Percentiles rank a stretch among this genome's conserved stretches.
phyloP scores from a whole-genome alignment of 2,329 filamentous ascomycete genomes.

The Acarospora socialis region DNA sequence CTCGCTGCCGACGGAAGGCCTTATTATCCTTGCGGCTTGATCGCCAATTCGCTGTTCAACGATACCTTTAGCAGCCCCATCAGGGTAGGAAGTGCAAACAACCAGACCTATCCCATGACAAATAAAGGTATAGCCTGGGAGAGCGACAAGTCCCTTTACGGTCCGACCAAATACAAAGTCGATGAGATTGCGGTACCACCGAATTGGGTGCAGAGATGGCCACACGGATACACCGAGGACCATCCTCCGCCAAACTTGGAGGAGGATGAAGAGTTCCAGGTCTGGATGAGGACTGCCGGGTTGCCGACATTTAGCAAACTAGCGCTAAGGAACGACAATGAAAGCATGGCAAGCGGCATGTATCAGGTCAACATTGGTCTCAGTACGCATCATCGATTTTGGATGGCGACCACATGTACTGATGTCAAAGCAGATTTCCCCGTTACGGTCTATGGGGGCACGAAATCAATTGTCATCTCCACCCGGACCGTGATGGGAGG shows the following conservation, averaged over 20 bases:
- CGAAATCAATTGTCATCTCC: slow-evolving; percentile 78
- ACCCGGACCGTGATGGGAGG: slow-evolving; percentile 89
- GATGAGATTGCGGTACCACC: slow-evolving; percentile 63
- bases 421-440: slow-evolving; percentile 61
- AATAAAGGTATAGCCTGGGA: slow-evolving; percentile 71
- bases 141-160: slow-evolving; percentile 70
- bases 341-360: slow-evolving; percentile 50
- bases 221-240: slow-evolving; percentile 50
- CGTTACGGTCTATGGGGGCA: slow-evolving; percentile 64
- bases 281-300: slow-evolving; percentile 97
- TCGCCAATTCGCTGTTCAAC: slow-evolving; percentile 95
- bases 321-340: slow-evolving; percentile 63
- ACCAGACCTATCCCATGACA: slow-evolving; percentile 58
- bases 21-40: slow-evolving; percentile 89
- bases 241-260: slow-evolving; percentile 58
- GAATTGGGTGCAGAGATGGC: slow-evolving; percentile 65
- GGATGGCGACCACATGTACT: slow-evolving; percentile 18
- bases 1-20: slow-evolving; percentile 42
- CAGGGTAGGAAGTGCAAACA: slow-evolving; percentile 32
- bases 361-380: slow-evolving; percentile 68
- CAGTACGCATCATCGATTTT: slow-evolving; percentile 48
- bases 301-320: slow-evolving; percentile 92
- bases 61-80: slow-evolving; percentile 64
- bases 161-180: slow-evolving; percentile 49
- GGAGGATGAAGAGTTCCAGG: slow-evolving; percentile 73